Evolutionary conservation across 352 stramenopile genomes (phyloP).

Genomic region (Phytophthora multivora): DNA sequence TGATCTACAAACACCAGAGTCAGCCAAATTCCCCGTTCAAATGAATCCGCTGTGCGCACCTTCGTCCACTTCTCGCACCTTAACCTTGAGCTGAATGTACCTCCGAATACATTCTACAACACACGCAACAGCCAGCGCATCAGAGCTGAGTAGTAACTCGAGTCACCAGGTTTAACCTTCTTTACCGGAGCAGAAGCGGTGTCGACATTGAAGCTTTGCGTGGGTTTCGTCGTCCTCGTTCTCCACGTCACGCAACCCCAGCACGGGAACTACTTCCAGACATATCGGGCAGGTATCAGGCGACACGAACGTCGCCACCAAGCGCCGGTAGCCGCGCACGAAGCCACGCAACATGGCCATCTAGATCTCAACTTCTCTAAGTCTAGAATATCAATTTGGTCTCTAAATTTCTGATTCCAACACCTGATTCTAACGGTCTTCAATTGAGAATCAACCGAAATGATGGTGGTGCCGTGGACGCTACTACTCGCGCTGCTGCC

Average conservation of each 20-base stretch:
- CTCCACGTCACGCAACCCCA: slow-evolving; percentile 41
- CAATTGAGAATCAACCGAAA: background rate
- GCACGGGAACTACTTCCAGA: slow-evolving; percentile 56
- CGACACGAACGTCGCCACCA: slow-evolving; percentile 50
- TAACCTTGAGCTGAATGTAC: slow-evolving; percentile 69
- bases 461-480: slow-evolving; percentile 51
- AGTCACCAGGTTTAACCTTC: background rate
- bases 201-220: slow-evolving; percentile 54
- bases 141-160: background rate
- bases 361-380: background rate
- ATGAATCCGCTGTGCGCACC: slow-evolving; percentile 26
- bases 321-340: slow-evolving; percentile 55
- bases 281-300: slow-evolving; percentile 61
- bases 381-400: background rate
- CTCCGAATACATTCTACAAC: slow-evolving; percentile 47
- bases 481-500: slow-evolving; percentile 59
- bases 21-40: background rate
- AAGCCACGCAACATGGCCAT: slow-evolving; percentile 53
- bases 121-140: background rate
- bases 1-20: slow-evolving; percentile 45
- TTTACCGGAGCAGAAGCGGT: slow-evolving; percentile 62
- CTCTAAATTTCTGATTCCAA: background rate
- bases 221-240: slow-evolving; percentile 27
- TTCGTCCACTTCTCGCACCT: slow-evolving; percentile 62
- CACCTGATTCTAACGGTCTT: slow-evolving; percentile 3